A percentile compares a stretch with the other conserved stretches of the same genome.
phyloP scores from a whole-genome alignment of 2,329 filamentous ascomycete species.

The Pseudogymnoascus sp. region DNA sequence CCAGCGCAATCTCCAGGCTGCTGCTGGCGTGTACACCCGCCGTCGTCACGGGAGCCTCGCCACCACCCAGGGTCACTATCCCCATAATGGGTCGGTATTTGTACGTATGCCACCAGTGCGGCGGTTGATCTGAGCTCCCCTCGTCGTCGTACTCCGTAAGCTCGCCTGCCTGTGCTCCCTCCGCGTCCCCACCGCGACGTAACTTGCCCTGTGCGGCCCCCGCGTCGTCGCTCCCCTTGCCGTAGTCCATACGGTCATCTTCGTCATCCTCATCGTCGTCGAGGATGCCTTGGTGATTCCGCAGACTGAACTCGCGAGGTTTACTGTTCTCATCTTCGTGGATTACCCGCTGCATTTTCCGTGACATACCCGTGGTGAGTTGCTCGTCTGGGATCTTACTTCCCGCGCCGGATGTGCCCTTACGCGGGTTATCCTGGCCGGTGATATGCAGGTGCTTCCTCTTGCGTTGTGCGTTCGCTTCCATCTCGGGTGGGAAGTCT shows the following conservation, averaged over 20 bases:
- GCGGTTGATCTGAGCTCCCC: conserved; percentile 12
- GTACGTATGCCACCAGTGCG: conserved; percentile 65
- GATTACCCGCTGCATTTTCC: conserved; percentile 31
- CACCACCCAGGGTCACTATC: conserved; percentile 40
- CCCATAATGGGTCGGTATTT: conserved; percentile 94
- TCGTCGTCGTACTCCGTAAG: conserved; percentile 27
- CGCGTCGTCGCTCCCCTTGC: conserved; percentile 25
- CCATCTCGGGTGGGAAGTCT: conserved; percentile 47
- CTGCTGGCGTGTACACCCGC: not conserved
- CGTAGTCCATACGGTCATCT: conserved; percentile 25
- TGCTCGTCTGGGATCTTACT: conserved; percentile 37
- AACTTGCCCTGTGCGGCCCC: conserved; percentile 14
- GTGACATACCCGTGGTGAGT: conserved; percentile 30
- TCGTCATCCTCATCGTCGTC: conserved; percentile 35
- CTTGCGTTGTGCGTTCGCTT: conserved; percentile 28
- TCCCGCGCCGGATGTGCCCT: conserved; percentile 47
- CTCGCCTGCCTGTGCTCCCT: conserved; percentile 16
- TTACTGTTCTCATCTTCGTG: conserved; percentile 36
- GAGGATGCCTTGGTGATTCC: conserved; percentile 21
- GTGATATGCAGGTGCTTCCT: conserved; percentile 19
- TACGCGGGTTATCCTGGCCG: conserved; percentile 17
- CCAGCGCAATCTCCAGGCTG: conserved; percentile 69
- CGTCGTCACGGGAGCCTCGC: conserved; percentile 21
- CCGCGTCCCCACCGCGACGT: conserved; percentile 12
- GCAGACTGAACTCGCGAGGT: not conserved